phyloP scores from a whole-genome alignment of 1,284 basidiomycete species.

The Sporisorium scitamineum region DNA sequence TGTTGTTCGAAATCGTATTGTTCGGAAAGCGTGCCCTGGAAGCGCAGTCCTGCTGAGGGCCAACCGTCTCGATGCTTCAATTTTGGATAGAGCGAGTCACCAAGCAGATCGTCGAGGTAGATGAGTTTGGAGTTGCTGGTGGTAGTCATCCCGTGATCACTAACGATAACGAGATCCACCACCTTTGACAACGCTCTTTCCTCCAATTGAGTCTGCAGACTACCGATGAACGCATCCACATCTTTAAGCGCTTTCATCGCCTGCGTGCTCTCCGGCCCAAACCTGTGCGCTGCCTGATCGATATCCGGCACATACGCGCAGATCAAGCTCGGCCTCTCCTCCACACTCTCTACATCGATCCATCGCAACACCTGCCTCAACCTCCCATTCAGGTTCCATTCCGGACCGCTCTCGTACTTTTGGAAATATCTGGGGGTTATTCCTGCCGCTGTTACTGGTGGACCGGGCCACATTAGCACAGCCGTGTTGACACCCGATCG shows the following conservation, averaged over 20 bases:
- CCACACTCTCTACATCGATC: constrained; percentile 36
- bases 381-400: constrained; percentile 38
- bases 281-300: constrained; percentile 76
- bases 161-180: constrained; percentile 88
- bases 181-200: constrained; percentile 83
- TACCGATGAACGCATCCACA: constrained; percentile 81
- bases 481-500: constrained; percentile 33
- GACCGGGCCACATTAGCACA: constrained; percentile 61
- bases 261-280: constrained; percentile 75
- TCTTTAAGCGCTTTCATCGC: constrained; percentile 74
- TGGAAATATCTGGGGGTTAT: constrained; percentile 41
- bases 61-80: constrained; percentile 80
- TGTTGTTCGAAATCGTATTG: neutral
- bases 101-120: constrained; percentile 86
- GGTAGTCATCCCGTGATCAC: constrained; percentile 92
- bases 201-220: constrained; percentile 76
- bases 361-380: constrained; percentile 31
- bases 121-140: constrained; percentile 81
- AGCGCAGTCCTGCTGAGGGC: constrained; percentile 59
- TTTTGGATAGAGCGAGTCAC: constrained; percentile 74
- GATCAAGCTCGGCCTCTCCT: constrained; percentile 45
- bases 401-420: constrained; percentile 42
- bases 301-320: constrained; percentile 75
- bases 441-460: constrained; percentile 37
- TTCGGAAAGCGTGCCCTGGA: constrained; percentile 10